phyloP scores from a whole-genome alignment of 2,329 filamentous ascomycete species.

The Colletotrichum kahawae region DNA sequence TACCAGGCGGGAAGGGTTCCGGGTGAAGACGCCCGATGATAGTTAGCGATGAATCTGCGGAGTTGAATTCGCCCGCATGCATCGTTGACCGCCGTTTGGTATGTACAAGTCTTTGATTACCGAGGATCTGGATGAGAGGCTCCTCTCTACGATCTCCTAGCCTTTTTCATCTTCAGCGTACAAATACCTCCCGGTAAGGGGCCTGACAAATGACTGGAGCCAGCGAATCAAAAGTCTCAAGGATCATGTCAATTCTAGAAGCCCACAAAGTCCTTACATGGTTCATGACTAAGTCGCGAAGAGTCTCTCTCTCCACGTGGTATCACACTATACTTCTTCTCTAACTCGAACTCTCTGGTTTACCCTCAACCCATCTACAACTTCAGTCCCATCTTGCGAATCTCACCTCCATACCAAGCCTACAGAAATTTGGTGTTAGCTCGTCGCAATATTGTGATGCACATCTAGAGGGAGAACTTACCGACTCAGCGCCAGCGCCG shows the following conservation, averaged over 20 bases:
- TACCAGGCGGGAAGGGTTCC: neutral
- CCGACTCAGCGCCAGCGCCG: slow-evolving; percentile 27
- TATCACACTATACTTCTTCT: neutral
- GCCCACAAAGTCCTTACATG: neutral
- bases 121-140: neutral
- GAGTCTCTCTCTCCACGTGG: neutral
- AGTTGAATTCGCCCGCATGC: neutral
- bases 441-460: neutral
- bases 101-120: neutral
- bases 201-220: neutral
- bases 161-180: neutral
- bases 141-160: neutral
- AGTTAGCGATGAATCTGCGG: neutral
- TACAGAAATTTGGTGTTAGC: neutral
- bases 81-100: neutral
- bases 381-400: slow-evolving; percentile 6
- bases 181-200: neutral
- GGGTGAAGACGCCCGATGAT: neutral
- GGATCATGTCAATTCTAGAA: neutral
- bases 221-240: neutral
- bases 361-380: neutral
- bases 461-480: neutral
- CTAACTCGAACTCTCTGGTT: neutral
- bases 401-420: slow-evolving; percentile 9
- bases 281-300: neutral